Evolutionary conservation across 164 flowering plant species (phyloP), one percentile per base, ranked within the genome.

Genomic region (Piper betle): DNA sequence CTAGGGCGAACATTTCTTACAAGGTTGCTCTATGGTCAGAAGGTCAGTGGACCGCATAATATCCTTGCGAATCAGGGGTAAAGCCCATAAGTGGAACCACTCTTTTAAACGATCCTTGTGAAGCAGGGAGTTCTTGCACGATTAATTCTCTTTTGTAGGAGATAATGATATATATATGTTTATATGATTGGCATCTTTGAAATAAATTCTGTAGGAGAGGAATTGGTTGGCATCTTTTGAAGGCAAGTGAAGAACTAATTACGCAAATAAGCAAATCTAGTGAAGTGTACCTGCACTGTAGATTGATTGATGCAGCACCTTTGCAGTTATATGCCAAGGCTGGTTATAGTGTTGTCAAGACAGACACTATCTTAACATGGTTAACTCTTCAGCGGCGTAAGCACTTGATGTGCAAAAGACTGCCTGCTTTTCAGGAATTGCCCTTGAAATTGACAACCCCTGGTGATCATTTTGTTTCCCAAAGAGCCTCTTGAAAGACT

Each of bases 201-300:
- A n/a, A n/a, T n/a, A 13, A 58, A 33, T 46, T n/a, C 67, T 78
- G 62, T 75, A 92, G 98, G 85, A 80, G 80, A 73, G 90, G 96
- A 60, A 89, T 92, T 69, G 98, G 98, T 55, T 83, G 93, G 91
- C 86, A 92, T 78, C 86, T 87, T 61, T 71, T 92, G 73, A 84
- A 81, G 82, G 96, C 96, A 57, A 75, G 88, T 54, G 98, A 92
- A 77, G 87, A 85, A 53, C 80, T 92, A 13, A 80, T 89, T 70
- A 75, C 81, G 66, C 78, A 76, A 75, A 83, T 89, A 85, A 73
- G 77, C 42, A 42, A 25, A 41, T 70, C 81, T 12, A 76, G 70
- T 65, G 83, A 88, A 57, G 81, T 85, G 41, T 86, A 87, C 78
- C 77, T 92, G 80, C 96, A 92, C 62, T 92, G 98, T 77, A 75